Conservation (phyloP, 352 stramenopile species). For the Phytophthora crassamura region DNA sequence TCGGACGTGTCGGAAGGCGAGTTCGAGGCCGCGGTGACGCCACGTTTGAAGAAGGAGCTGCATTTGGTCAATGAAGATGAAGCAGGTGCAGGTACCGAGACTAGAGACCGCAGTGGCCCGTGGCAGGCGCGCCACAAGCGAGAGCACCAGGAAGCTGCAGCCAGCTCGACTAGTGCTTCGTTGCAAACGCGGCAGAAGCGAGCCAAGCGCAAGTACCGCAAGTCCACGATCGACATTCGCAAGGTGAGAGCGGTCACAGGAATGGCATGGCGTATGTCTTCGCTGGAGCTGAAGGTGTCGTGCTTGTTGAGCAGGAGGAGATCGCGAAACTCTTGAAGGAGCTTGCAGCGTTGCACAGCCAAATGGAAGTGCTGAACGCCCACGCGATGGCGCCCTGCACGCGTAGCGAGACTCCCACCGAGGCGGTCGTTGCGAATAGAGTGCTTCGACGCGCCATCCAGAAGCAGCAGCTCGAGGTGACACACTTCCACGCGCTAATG, state of each 20-base stretch:
- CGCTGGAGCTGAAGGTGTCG: neutral
- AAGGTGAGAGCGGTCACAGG: slow-evolving; percentile 6
- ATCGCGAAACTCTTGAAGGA: slow-evolving; percentile 37
- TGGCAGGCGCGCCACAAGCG: slow-evolving; percentile 19
- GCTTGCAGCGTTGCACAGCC: slow-evolving; percentile 24
- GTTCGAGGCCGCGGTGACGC: slow-evolving; percentile 4
- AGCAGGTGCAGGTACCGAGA: neutral
- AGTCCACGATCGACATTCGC: slow-evolving; percentile 35
- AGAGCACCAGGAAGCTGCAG: slow-evolving; percentile 1
- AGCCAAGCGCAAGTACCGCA: slow-evolving; percentile 29
- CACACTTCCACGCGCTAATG: slow-evolving; percentile 35
- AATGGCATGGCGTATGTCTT: neutral
- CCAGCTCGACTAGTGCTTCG: neutral
- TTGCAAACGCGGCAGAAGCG: slow-evolving; percentile 21
- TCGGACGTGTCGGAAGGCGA: slow-evolving; percentile 21
- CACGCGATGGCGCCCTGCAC: slow-evolving; percentile 13
- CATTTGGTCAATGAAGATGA: neutral
- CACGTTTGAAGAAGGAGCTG: slow-evolving; percentile 3
- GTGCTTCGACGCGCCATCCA: slow-evolving; percentile 33
- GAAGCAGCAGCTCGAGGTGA: slow-evolving; percentile 34
- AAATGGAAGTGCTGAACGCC: slow-evolving; percentile 30
- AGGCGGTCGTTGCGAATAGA: slow-evolving; percentile 22
- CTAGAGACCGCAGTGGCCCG: neutral
- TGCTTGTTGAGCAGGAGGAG: slow-evolving; percentile 36
- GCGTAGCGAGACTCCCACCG: slow-evolving; percentile 2